Conservation (phyloP, 176 grass and related monocot species). For the Rhynchospora breviuscula region DNA sequence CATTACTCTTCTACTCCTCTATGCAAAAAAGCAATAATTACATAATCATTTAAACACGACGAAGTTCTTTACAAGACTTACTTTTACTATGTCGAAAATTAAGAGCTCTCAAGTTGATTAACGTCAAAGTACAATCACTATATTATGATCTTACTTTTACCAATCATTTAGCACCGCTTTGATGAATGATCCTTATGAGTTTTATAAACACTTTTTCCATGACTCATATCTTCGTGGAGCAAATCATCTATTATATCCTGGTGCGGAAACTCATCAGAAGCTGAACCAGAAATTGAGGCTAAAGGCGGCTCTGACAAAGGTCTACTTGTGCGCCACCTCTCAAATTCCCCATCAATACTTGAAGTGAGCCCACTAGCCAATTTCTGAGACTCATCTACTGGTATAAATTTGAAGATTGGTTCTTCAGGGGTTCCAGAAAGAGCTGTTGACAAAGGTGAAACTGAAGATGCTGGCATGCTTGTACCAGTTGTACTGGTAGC, state of each 20-base stretch:
- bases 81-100: conserved; percentile 1
- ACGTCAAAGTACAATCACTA: conserved; percentile 31
- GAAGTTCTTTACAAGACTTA: conserved; percentile 19
- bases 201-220: conserved; percentile 21
- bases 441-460: conserved; percentile 34
- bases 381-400: conserved; percentile 31
- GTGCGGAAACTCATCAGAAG: conserved; percentile 79
- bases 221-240: conserved; percentile 65
- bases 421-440: conserved; percentile 32
- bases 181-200: conserved; percentile 43
- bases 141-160: conserved; percentile 39
- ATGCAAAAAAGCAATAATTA: not conserved
- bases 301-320: conserved; percentile 31
- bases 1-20: not conserved
- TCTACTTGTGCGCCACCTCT: conserved; percentile 41
- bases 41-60: conserved; percentile 4
- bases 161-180: conserved; percentile 48
- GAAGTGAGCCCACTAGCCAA: conserved; percentile 14
- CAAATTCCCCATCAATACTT: conserved; percentile 38
- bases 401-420: conserved; percentile 26
- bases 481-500: conserved; percentile 18
- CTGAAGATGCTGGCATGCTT: conserved; percentile 34
- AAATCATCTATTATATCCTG: conserved; percentile 93
- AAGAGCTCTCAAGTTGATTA: conserved; percentile 6
- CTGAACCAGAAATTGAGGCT: conserved; percentile 50